Conservation (phyloP, 176 grass and related monocot genomes). For the Phoenix roebelenii region DNA sequence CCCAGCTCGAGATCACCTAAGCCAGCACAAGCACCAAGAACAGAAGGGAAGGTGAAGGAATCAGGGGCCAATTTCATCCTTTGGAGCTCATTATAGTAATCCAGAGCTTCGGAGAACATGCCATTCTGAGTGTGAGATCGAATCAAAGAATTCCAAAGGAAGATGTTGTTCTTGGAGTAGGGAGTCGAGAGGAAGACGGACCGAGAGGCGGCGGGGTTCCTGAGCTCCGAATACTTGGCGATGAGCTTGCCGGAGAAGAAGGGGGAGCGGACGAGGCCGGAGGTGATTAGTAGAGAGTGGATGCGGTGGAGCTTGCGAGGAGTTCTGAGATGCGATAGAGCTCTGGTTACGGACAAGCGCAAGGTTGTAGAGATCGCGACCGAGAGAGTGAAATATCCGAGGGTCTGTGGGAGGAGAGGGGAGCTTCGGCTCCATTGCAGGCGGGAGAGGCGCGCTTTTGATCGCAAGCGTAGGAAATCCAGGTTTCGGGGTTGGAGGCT, state of each 20-base stretch:
- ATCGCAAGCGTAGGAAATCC: neutral
- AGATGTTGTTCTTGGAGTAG: neutral
- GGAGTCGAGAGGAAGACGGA: constrained; percentile 1
- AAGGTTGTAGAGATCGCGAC: neutral
- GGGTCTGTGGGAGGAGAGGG: neutral
- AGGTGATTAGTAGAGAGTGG: neutral
- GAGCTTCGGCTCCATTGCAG: neutral
- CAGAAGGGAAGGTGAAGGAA: constrained; percentile 1
- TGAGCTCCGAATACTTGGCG: neutral
- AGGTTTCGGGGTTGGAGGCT: neutral
- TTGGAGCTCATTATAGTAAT: neutral
- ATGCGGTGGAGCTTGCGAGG: neutral
- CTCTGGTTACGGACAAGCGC: neutral
- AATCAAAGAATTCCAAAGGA: constrained; percentile 2
- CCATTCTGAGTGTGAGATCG: neutral
- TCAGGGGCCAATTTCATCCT: neutral
- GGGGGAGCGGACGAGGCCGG: neutral
- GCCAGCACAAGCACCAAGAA: neutral
- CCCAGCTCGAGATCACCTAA: neutral
- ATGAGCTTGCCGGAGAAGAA: constrained; percentile 7
- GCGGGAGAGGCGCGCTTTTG: neutral
- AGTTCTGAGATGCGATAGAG: neutral
- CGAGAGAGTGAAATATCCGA: neutral
- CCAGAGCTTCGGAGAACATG: constrained; percentile 3
- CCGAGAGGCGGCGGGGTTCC: neutral